Base-by-base conservation (phyloP, 2,329 filamentous ascomycete genomes). In the Aschersonia sp. region DNA sequence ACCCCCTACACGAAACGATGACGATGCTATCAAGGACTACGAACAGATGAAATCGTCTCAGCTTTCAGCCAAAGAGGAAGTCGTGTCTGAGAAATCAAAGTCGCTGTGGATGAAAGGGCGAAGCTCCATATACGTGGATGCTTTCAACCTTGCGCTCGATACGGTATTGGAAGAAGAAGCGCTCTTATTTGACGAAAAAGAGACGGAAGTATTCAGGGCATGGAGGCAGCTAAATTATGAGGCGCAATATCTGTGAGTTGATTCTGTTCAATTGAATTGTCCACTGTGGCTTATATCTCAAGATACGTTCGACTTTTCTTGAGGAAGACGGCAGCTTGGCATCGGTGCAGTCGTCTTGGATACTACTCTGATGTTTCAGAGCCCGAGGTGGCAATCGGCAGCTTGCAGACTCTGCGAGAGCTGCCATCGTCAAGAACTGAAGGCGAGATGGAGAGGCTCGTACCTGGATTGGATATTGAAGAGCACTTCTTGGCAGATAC, bases 91-190 rank as follows among this genome's bases (percentile, higher is more conserved):
- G 5, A 70, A 73, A 52, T 61, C 49, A 52, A 58, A 51, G 5
- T 55, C 60, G 5, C 45, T 50, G 50, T 95, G 87, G 87, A 65
- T 80, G 5, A 79, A 74, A 57, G 87, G 87, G 0, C 81, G 79
- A 60, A 94, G 82, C 58, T 97, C 89, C 1, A 87, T 98, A 48
- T 98, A 98, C 57, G 87, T 96, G 14, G 92, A 98, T 66, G 92
- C 92, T 1, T 98, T 98, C 70, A 95, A 95, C 58, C 71, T 97
- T 11, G 87, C 90, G 2, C 68, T 98, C 45, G 82, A 90, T 50
- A 95, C 87, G 0, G 92, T 98, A 4, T 67, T 97, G 10, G 81
- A 87, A 45, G 87, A 97, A 49, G 92, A 98, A 64, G 75, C 78
- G 1, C 87, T 95, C 63, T 68, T 98, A 0, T 98, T 97, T 60